Conservation (phyloP, 108 stramenopile species). For the Craspedostauros australis region DNA sequence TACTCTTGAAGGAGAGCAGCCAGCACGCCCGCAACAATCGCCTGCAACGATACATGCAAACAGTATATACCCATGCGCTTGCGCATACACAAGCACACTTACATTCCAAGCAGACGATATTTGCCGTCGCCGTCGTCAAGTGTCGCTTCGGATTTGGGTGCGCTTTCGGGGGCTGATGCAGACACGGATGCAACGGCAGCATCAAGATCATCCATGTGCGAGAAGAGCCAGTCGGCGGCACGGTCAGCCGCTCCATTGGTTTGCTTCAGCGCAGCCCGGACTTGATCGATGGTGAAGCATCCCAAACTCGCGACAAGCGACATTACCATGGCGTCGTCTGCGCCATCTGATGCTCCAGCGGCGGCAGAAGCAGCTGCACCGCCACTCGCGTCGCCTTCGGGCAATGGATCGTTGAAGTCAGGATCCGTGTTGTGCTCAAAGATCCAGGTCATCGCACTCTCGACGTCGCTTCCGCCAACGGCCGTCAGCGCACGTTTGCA, state of each 20-base stretch:
- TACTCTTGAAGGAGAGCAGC: too few relatives aligned
- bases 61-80: too few relatives aligned
- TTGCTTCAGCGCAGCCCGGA: constrained; percentile 81
- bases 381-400: constrained; percentile 26
- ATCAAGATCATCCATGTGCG: constrained; percentile 91
- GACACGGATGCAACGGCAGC: constrained; percentile 74
- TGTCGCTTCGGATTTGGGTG: constrained; percentile 18
- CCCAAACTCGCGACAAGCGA: constrained; percentile 82
- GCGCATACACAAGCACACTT: neutral
- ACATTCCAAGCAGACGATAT: constrained; percentile 85
- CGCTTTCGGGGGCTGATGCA: constrained; percentile 16
- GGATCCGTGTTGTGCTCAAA: constrained; percentile 93
- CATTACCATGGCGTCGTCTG: constrained; percentile 68
- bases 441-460: constrained; percentile 97
- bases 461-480: constrained; percentile 81
- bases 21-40: too few relatives aligned
- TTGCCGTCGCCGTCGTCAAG: constrained; percentile 84
- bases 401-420: constrained; percentile 94
- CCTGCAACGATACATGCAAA: too few relatives aligned
- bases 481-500: constrained; percentile 89
- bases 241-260: constrained; percentile 81
- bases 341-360: constrained; percentile 24
- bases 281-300: constrained; percentile 90
- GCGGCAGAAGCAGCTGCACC: constrained; percentile 25
- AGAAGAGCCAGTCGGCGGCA: constrained; percentile 97